phyloP scores from a whole-genome alignment of 495 filamentous ascomycete genomes.

The Xylaria nigripes region DNA sequence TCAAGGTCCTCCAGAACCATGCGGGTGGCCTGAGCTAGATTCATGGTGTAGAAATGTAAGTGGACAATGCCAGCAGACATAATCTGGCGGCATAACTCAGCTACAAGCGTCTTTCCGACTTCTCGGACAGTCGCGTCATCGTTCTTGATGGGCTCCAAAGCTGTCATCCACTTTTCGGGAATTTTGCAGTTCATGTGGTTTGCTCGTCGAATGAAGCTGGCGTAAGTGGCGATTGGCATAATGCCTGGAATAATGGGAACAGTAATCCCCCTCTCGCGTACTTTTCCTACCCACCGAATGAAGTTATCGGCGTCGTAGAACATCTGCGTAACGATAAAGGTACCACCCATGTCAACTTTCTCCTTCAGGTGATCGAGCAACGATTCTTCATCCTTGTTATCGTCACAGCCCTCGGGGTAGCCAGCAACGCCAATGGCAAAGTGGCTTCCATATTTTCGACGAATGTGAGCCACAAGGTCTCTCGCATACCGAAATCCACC shows the following conservation, averaged over 20 bases:
- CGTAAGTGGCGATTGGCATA: slow-evolving; percentile 97
- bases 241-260: slow-evolving; percentile 94
- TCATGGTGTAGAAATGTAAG: slow-evolving; percentile 99
- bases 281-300: slow-evolving; percentile 78
- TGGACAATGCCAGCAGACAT: slow-evolving; percentile 74
- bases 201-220: slow-evolving; percentile 78
- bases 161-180: slow-evolving; percentile 70
- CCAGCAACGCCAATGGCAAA: slow-evolving; percentile 98
- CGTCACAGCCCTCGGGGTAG: slow-evolving; percentile 94
- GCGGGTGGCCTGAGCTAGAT: slow-evolving; percentile 86
- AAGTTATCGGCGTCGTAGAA: slow-evolving; percentile 98
- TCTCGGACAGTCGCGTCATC: slow-evolving; percentile 90
- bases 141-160: slow-evolving; percentile 88
- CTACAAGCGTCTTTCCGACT: slow-evolving; percentile 81
- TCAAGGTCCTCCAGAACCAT: slow-evolving; percentile 87
- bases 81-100: slow-evolving; percentile 82
- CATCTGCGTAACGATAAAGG: slow-evolving; percentile 97
- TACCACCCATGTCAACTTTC: slow-evolving; percentile 90
- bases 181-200: slow-evolving; percentile 81
- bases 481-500: slow-evolving; percentile 86
- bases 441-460: slow-evolving; percentile 80
- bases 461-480: slow-evolving; percentile 90
- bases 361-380: slow-evolving; percentile 93
- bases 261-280: slow-evolving; percentile 72
- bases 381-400: slow-evolving; percentile 73